Base-by-base conservation (phyloP, 306 rosid genomes). In the Purshia tridentata region DNA sequence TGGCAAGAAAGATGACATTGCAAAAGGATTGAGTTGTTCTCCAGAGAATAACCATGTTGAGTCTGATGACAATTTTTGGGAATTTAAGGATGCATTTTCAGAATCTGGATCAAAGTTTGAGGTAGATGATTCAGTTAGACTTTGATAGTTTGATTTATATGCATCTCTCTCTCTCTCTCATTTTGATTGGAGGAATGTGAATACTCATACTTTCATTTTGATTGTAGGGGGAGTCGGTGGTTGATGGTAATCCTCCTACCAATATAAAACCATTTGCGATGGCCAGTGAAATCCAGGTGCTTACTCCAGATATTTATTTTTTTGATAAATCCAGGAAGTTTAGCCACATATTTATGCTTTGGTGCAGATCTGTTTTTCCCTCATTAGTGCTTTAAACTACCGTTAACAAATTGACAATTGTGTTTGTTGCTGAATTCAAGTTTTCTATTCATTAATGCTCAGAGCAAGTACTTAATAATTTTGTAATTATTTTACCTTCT, bases 11-110 rank as follows among this genome's bases (percentile, higher is more conserved):
- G 56, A 71, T 67, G 78, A 79, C 42, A 54, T 13, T 47, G 77
- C 64, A 41, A 52, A 63, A 8, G 73, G 50, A 8, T 51, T 55
- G 7, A 18, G 49, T 8, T 66, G 29, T 62, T 64, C 76, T 67
- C 45, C 54, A 39, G 74, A 60, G 57, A 52, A 44, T 51, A n/a
- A 64, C 74, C 65, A 67, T 62, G 77, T n/a, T 62, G 78, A 65
- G 45, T 73, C 81, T 20, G 77, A 47, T 65, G 83, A 61, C 53
- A 50, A 48, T 55, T 52, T 44, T 47, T 70, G 81, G 76, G 86
- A 79, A 51, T 83, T 83, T 63, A 66, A 50, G 59, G 72, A 75
- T 71, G 86, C 78, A 15, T 71, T 52, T 67, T 66, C 83, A 18
- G 78, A 76, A 72, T 19, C 81, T 22, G 86, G 59, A 67, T 58